Evolutionary conservation across 169 alveolate genomes (phyloP), one percentile per base, ranked within the genome.

Genomic region (Cryptosporidium ubiquitum): DNA sequence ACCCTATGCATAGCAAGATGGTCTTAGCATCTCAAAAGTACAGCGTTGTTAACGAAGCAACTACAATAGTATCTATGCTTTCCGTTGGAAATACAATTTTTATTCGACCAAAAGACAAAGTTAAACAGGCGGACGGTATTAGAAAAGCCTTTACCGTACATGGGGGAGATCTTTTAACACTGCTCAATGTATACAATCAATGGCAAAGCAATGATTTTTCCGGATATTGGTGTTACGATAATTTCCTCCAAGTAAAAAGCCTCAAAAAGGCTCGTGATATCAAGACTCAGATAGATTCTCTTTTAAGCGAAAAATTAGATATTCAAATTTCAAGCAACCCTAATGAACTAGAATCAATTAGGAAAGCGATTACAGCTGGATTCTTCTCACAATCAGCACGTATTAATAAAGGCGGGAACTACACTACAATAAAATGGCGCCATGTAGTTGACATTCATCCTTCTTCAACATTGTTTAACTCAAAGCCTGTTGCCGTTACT

Each of bases 251-350:
- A 93, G 93, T 94, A 3, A 79, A 51, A 94, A 97, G 91, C 95
- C 99, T 99, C 96, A 97, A 96, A 79, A 95, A 98, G 69, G 99
- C 99, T 7, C 95, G 99, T 75, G 99, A 99, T 93, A 96, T 99
- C 42, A 96, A 97, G 74, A 99, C 98, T 85, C 99, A 99, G 94
- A 91, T 97, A 20, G 93, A 93, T 47, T 93, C 92, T 35, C 91
- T 98, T 55, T 91, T 97, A 73, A 92, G 94, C 70, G 94, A 94
- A 68, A 91, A 91, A 85, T 60, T 95, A n/a, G 94, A 96, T 69
- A 84, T 96, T 71, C 91, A 84, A 29, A 92, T 85, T 61, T 84
- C 94, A 44, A 74, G 93, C 71, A 86, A 94, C 70, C 86, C 94
- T 51, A 94, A 92, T 64, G 95, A 93, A 66, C 86, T 93, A 70